A percentile compares a stretch with the other conserved stretches of the same genome.
Conservation (phyloP, 768 basidiomycete genomes). For the Mycena indigotica region DNA sequence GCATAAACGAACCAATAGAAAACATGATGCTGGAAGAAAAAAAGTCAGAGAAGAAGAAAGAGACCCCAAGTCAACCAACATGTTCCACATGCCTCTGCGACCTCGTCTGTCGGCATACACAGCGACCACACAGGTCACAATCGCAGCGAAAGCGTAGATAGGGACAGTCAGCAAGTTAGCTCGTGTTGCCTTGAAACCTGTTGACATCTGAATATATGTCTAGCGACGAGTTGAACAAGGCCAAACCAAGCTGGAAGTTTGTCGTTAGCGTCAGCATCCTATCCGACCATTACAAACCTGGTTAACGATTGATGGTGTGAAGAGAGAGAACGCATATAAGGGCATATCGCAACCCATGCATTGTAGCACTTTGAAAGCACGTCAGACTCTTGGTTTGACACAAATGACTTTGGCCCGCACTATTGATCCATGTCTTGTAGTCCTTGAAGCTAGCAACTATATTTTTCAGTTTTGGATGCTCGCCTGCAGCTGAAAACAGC, state of each 20-base stretch:
- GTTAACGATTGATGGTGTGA: conserved; percentile 57
- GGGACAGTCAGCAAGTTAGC: conserved; percentile 80
- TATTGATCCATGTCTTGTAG: conserved; percentile 75
- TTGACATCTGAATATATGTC: conserved; percentile 21
- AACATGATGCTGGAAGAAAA: conserved; percentile 1
- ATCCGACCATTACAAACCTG: conserved; percentile 57
- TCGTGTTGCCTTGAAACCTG: conserved; percentile 61
- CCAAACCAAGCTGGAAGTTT: no score
- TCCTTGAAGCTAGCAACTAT: conserved; percentile 64
- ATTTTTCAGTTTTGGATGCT: conserved; percentile 54
- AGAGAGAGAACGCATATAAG: conserved; percentile 53
- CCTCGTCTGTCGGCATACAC: conserved; percentile 33
- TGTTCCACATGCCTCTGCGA: conserved; percentile 46
- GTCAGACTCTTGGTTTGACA: no score
- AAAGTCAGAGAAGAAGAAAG: neutral
- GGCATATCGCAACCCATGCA: conserved; percentile 72
- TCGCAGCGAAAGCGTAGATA: conserved; percentile 73
- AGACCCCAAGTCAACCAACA: conserved; percentile 32
- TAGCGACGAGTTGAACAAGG: no score
- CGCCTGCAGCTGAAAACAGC: conserved; percentile 66
- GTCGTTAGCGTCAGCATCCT: no score
- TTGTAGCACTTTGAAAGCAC: conserved; percentile 77
- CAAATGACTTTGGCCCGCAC: no score
- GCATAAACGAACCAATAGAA: conserved; percentile 5
- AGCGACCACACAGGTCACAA: conserved; percentile 51